Evolutionary conservation across 1,139 yeast genomes (phyloP).

Genomic region (Pichia sp.): DNA sequence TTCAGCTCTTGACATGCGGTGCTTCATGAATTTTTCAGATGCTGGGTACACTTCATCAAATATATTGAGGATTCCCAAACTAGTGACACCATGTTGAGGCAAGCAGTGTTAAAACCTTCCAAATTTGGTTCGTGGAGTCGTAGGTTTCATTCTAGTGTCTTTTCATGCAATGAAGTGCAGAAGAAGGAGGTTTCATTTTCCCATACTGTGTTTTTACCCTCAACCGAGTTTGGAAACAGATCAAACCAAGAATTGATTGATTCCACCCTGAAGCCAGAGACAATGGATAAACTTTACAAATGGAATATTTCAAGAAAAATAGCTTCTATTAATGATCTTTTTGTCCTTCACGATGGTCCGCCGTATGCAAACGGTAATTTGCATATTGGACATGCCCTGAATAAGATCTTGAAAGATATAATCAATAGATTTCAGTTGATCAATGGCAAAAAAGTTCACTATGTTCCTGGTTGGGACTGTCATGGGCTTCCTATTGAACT

Average conservation of each 20-base stretch:
- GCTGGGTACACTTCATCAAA: no score
- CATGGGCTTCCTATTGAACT: conserved; percentile 96
- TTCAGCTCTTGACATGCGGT: no score
- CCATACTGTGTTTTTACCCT: conserved; percentile 43
- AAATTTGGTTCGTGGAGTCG: no score
- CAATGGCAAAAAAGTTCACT: conserved; percentile 52
- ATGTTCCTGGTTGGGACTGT: conserved; percentile 97
- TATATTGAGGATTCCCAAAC: no score
- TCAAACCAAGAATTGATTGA: conserved; percentile 32
- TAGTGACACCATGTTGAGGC: no score
- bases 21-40: no score
- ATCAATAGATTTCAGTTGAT: conserved; percentile 65
- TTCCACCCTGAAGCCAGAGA: conserved; percentile 23
- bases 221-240: conserved; percentile 42
- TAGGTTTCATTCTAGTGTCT: no score
- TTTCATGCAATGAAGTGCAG: no score
- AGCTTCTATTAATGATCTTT: conserved; percentile 28
- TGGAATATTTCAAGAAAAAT: conserved; percentile 31
- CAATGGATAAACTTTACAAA: conserved; percentile 31
- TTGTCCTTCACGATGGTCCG: conserved; percentile 91
- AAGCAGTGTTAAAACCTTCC: no score
- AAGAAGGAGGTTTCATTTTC: conserved; percentile 26
- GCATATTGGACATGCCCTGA: conserved; percentile 90
- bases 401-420: conserved; percentile 82
- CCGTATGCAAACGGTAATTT: conserved; percentile 96